Evolutionary conservation across 1,139 yeast species (phyloP), one percentile per base, ranked within the genome.

Genomic region (Diutina sp.): DNA sequence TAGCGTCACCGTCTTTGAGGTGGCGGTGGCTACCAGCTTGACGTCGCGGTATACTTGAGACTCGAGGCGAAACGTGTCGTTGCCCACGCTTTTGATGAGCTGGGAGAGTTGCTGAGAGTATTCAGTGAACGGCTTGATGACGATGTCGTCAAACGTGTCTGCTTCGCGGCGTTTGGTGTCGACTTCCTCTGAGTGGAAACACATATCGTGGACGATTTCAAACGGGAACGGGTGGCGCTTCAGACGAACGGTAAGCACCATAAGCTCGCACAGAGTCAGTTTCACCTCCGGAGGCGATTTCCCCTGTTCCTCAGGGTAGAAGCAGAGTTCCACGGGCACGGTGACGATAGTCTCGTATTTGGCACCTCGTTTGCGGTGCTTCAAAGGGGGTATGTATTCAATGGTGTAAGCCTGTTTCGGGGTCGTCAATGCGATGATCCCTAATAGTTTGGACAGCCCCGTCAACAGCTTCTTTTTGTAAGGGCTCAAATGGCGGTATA

Each of bases 131-230:
- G 70, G 72, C 52, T 65, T 65, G 12, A 69, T 64, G 11, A 76
- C 67, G 2, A 72, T 67, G 18, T 68, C 61, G 56, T 71, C 73
- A 57, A 76, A 74, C 51, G 68, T 67, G 21, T 58, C 60, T 32
- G 41, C 18, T 57, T 61, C 12, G 58, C 63, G 14, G 55, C 38
- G 60, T 46, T 56, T 60, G 57, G 59, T 59, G 28, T 59, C 61
- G 12, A 62, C 74, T 30, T 62, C 65, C 51, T 66, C 65, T 50
- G 64, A 66, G 9, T 62, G 56, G 59, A 69, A 72, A 14, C 76
- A 64, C 65, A 74, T 67, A 51, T 71, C 74, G 60, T 74, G 78
- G 59, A 71, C 72, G 56, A 76, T 66, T 58, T 76, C 79, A 18
- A 76, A 60, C 0, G 80, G 80, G 21, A 76, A 69, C 12, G 68